Percentiles rank a stretch among this genome's conserved stretches.
These are phyloP conservation scores for Crepidotus variabilis DNA, from an alignment of 768 basidiomycete genomes.

Conservation along the genomic window DNA sequence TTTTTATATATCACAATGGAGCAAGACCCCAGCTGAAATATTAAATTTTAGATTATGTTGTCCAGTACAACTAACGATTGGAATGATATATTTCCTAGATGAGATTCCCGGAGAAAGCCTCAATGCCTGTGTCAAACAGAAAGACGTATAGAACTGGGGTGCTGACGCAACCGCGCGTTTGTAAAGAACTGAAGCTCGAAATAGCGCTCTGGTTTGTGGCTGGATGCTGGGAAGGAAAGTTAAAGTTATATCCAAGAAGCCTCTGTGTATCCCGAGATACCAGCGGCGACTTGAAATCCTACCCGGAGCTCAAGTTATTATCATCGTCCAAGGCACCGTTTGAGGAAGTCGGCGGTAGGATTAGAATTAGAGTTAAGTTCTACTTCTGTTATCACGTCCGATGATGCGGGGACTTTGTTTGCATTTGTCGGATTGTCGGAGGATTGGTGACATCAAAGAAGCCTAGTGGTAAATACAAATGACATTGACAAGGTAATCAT, in stretches of 20 bases:
- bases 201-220: not conserved
- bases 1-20: too few relatives aligned
- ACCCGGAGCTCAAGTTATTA: not conserved
- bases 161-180: too few relatives aligned
- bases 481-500: not conserved
- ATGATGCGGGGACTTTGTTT: not conserved
- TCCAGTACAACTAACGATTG: too few relatives aligned
- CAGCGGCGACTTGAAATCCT: not conserved
- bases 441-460: not conserved
- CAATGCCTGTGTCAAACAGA: too few relatives aligned
- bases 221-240: not conserved
- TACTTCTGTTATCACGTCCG: not conserved
- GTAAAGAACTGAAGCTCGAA: too few relatives aligned
- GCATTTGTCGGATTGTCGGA: not conserved
- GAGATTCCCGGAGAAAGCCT: too few relatives aligned
- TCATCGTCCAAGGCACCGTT: not conserved
- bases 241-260: not conserved
- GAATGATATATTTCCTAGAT: too few relatives aligned
- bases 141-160: too few relatives aligned
- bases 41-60: too few relatives aligned
- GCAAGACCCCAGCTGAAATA: too few relatives aligned
- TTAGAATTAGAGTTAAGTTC: not conserved
- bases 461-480: not conserved
- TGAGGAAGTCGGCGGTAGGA: not conserved
- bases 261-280: not conserved